Evolutionary conservation across 371 early-diverging fungal genomes (phyloP).

Genomic region (Mucor sp.): DNA sequence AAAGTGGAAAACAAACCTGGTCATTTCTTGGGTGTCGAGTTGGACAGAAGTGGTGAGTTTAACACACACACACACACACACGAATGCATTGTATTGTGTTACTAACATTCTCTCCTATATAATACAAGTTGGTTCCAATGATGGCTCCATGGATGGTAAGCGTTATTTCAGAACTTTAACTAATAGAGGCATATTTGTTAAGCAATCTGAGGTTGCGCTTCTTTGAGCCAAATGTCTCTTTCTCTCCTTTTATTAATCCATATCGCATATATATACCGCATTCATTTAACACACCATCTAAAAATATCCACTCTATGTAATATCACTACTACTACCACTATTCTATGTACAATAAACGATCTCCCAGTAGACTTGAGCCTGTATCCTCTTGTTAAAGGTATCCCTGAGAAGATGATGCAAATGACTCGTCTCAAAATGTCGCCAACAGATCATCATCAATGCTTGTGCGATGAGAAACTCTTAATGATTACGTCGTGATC

Average conservation of each 20-base stretch:
- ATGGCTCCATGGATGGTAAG: constrained; percentile 36
- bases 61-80: background rate
- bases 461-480: background rate
- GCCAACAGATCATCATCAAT: background rate
- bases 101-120: background rate
- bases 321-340: background rate
- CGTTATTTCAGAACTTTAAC: constrained; percentile 25
- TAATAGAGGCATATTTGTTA: constrained; percentile 22
- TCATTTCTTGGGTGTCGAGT: constrained; percentile 23
- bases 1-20: constrained; percentile 10
- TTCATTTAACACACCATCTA: background rate
- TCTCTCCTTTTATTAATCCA: background rate
- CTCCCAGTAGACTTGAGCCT: background rate
- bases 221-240: background rate
- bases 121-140: constrained; percentile 38
- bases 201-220: constrained; percentile 12
- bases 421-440: background rate
- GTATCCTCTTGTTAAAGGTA: background rate
- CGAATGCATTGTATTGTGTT: background rate
- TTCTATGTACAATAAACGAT: background rate
- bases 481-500: background rate
- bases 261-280: background rate
- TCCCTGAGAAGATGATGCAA: background rate
- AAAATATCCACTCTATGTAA: background rate
- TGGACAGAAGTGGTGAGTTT: constrained; percentile 29